Evolutionary conservation across 1,284 basidiomycete species (phyloP), one percentile per base, ranked within the genome.

Genomic region (Phenoliferia sp.): DNA sequence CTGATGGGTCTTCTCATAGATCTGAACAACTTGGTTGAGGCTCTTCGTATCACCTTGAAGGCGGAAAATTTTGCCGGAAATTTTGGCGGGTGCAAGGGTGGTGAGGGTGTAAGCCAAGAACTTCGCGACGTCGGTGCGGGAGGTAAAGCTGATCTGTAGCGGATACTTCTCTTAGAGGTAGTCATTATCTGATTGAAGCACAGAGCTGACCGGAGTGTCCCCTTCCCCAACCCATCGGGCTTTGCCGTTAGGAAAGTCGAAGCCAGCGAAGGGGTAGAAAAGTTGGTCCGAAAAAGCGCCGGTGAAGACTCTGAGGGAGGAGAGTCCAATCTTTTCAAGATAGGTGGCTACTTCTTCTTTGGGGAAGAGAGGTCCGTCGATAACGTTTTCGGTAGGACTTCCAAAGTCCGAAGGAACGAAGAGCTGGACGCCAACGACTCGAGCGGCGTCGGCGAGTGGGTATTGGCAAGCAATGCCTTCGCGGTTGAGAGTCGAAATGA

Each of bases 61-160:
- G 36, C 78, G 78, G 72, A 83, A 77, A 3, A 72, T 76, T 6
- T 68, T 70, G 64, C 77, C 66, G 12, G 70, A 62, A 10, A 78
- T 68, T 22, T 72, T 57, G 19, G 79, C 73, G 29, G 82, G 71
- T 31, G 79, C 76, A 12, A 79, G 65, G 10, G 77, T 72, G 26
- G 78, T 78, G 39, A 82, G 76, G 56, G 78, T 72, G 61, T 82
- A 72, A 9, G 76, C 80, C 9, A 80, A 57, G 63, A 79, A 83
- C 19, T 78, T 76, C 72, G 63, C 77, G 35, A 81, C 75, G 61
- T 83, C 80, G 1, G 62, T 68, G 52, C 78, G 67, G 33, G 78
- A 65, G 2, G 81, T 80, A 64, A 75, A 79, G 12, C 79, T 78
- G 61, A 77, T 73, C 22, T 57, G 7, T 2, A n/a, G 56, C 15